phyloP scores from a whole-genome alignment of 345 rosid genomes.

The Brassica carinata region DNA sequence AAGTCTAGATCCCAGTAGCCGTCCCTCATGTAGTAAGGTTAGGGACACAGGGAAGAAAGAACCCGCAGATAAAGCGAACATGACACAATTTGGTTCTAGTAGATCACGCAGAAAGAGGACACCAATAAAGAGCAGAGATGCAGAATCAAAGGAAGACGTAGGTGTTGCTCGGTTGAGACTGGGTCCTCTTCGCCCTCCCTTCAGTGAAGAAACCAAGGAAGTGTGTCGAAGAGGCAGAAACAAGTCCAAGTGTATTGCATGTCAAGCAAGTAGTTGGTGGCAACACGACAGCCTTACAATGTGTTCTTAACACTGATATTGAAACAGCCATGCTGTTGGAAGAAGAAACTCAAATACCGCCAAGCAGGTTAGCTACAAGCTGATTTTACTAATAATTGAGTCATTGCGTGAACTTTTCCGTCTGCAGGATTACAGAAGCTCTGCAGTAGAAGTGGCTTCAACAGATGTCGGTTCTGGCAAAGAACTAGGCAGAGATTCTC shows the following conservation, averaged over 20 bases:
- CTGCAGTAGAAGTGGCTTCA: slow-evolving; percentile 33
- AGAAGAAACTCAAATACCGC: slow-evolving; percentile 73
- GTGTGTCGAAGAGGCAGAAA: slow-evolving; percentile 44
- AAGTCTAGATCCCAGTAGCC: slow-evolving; percentile 68
- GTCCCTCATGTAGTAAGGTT: slow-evolving; percentile 37
- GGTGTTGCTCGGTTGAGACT: slow-evolving; percentile 54
- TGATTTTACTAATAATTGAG: slow-evolving; percentile 7
- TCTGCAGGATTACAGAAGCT: slow-evolving; percentile 50
- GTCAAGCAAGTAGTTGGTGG: slow-evolving; percentile 96
- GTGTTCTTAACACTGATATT: slow-evolving; percentile 85
- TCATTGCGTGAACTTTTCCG: slow-evolving; percentile 26
- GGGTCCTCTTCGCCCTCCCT: slow-evolving; percentile 50
- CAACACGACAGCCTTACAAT: slow-evolving; percentile 81
- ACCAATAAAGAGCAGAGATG: slow-evolving; percentile 38
- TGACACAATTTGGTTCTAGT: slow-evolving; percentile 41
- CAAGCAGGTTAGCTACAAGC: slow-evolving; percentile 57
- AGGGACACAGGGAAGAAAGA: slow-evolving; percentile 39
- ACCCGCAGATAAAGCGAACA: slow-evolving; percentile 30
- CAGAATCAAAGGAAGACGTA: slow-evolving; percentile 39
- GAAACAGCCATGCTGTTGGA: slow-evolving; percentile 81
- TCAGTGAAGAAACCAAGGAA: slow-evolving; percentile 57
- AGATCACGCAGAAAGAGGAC: slow-evolving; percentile 53
- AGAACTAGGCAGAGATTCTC: slow-evolving; percentile 50
- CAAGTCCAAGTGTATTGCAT: slow-evolving; percentile 57
- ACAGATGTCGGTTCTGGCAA: slow-evolving; percentile 41